A percentile compares a stretch with the other conserved stretches of the same genome.
Evolutionary conservation across 768 basidiomycete genomes (phyloP).

Genomic region (Fistulinella prunicolor): DNA sequence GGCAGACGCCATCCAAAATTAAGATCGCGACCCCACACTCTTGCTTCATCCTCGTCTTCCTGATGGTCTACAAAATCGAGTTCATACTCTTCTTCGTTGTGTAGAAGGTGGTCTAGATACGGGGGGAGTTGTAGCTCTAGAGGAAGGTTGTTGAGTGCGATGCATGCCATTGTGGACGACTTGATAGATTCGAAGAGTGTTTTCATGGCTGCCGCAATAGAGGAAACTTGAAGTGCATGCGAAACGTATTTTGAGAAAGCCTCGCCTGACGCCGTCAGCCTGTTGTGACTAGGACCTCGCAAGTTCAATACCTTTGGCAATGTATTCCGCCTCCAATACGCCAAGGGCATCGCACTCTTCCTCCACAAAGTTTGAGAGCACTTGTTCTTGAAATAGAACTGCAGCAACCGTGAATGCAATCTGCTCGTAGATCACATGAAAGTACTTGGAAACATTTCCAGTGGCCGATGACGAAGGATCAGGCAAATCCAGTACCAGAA

Average conservation of each 20-base stretch:
- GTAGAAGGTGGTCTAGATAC: constrained; percentile 67
- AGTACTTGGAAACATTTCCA: constrained; percentile 72
- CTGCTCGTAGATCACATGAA: constrained; percentile 87
- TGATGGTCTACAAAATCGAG: constrained; percentile 47
- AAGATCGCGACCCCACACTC: constrained; percentile 67
- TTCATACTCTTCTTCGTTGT: constrained; percentile 59
- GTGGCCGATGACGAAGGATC: constrained; percentile 85
- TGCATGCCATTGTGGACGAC: constrained; percentile 68
- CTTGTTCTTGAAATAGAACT: constrained; percentile 89
- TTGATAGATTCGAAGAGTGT: constrained; percentile 77
- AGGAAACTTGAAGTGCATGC: constrained; percentile 61
- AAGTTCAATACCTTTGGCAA: constrained; percentile 60
- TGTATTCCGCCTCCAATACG: constrained; percentile 65
- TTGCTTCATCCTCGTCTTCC: constrained; percentile 50
- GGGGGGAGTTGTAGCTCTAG: constrained; percentile 87
- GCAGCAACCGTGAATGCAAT: constrained; percentile 89
- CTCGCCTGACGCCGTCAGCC: constrained; percentile 43
- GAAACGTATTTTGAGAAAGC: constrained; percentile 53
- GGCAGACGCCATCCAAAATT: constrained; percentile 71
- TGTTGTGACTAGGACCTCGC: constrained; percentile 1
- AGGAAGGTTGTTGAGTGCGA: constrained; percentile 75
- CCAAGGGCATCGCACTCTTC: constrained; percentile 71
- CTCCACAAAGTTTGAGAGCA: constrained; percentile 82
- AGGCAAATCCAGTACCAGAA: constrained; percentile 83
- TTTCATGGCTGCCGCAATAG: constrained; percentile 79